These are phyloP conservation scores for Yamadazyma trypodendri DNA, from an alignment of 1,139 yeast species.

Conservation along the genomic window DNA sequence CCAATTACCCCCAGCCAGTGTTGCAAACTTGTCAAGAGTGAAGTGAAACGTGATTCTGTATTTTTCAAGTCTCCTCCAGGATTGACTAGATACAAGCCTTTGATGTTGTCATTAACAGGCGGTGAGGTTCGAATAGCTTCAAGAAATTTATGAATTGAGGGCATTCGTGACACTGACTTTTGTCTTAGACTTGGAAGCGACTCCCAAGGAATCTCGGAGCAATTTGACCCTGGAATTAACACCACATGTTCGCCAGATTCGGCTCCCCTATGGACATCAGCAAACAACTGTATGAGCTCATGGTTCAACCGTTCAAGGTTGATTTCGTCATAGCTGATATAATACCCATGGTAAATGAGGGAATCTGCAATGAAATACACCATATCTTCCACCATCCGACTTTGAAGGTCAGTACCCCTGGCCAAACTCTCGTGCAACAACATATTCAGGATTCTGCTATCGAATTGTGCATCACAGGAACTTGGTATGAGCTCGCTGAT, in stretches of 20 bases:
- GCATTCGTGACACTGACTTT: slow-evolving; percentile 70
- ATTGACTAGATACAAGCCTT: slow-evolving; percentile 55
- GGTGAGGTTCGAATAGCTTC: slow-evolving; percentile 31
- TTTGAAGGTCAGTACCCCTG: slow-evolving; percentile 14
- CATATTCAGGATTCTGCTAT: background rate
- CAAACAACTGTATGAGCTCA: slow-evolving; percentile 37
- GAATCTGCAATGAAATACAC: slow-evolving; percentile 61
- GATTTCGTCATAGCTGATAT: slow-evolving; percentile 58
- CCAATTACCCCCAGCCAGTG: slow-evolving; percentile 61
- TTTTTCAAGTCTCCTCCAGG: slow-evolving; percentile 76
- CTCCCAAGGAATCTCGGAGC: slow-evolving; percentile 87
- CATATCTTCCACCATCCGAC: slow-evolving; percentile 42
- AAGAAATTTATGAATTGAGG: slow-evolving; percentile 56
- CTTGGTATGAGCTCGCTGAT: slow-evolving; percentile 10
- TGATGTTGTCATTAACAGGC: slow-evolving; percentile 8
- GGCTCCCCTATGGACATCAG: slow-evolving; percentile 2
- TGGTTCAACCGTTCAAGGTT: slow-evolving; percentile 54
- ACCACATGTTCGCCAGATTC: slow-evolving; percentile 53
- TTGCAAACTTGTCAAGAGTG: slow-evolving; percentile 33
- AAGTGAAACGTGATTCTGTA: slow-evolving; percentile 64
- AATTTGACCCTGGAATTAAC: slow-evolving; percentile 62
- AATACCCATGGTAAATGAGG: slow-evolving; percentile 61
- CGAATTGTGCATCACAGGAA: slow-evolving; percentile 3
- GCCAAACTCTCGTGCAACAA: slow-evolving; percentile 23
- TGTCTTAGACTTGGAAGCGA: slow-evolving; percentile 56